Percentiles rank a stretch among this genome's conserved stretches.
Conservation (phyloP, 768 basidiomycete species). For the Lentinula guzmanii region DNA sequence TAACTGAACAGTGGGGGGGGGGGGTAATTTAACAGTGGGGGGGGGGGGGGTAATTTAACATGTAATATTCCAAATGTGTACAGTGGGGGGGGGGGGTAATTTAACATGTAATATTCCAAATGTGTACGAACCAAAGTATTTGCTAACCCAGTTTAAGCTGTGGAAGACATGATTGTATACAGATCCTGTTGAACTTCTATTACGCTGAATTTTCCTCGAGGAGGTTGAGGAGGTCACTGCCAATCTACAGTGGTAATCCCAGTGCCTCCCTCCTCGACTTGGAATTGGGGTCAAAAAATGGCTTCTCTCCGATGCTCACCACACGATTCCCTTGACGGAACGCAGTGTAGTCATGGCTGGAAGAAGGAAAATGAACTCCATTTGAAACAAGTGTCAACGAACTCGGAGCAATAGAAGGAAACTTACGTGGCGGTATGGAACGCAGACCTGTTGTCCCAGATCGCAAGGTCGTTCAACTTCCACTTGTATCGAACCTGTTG, state of each 20-base stretch:
- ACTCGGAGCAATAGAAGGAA: background rate
- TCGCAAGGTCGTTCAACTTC: conserved; percentile 45
- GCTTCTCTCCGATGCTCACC: conserved; percentile 47
- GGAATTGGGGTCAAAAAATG: conserved; percentile 38
- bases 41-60: too few relatives aligned
- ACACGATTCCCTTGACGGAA: conserved; percentile 43
- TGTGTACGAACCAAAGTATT: background rate
- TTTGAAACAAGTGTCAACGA: background rate
- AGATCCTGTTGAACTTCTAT: too few relatives aligned
- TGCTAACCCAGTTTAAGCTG: too few relatives aligned
- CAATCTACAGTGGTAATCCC: background rate
- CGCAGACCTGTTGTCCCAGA: conserved; percentile 56
- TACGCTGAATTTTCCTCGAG: too few relatives aligned
- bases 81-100: background rate
- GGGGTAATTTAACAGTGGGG: too few relatives aligned
- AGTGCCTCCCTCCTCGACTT: conserved; percentile 6
- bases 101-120: background rate
- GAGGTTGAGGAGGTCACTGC: background rate
- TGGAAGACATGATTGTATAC: too few relatives aligned
- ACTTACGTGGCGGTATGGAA: conserved; percentile 41
- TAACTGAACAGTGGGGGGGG: background rate
- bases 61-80: too few relatives aligned
- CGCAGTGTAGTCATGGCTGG: conserved; percentile 28
- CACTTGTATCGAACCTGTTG: conserved; percentile 44
- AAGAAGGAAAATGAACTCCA: background rate